These are phyloP conservation scores for Ogataea saltuana DNA, from an alignment of 805 yeast genomes.

Conservation along the genomic window DNA sequence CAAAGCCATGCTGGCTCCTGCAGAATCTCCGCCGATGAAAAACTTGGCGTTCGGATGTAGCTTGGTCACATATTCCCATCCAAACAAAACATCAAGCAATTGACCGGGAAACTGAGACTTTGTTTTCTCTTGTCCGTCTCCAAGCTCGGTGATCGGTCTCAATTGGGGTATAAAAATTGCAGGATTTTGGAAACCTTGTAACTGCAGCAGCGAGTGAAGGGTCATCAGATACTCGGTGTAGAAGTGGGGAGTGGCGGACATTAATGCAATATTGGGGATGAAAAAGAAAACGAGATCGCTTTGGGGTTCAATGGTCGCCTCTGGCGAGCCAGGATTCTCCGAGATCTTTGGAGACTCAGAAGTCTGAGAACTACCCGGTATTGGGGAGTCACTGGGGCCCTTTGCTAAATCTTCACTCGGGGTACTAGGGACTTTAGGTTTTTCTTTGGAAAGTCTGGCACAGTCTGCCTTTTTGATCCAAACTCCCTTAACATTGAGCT, in stretches of 20 bases:
- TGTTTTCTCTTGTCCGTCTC: constrained; percentile 10
- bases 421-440: background rate
- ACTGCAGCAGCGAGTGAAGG: constrained; percentile 41
- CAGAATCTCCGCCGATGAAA: constrained; percentile 47
- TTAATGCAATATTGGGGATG: constrained; percentile 45
- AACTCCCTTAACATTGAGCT: constrained; percentile 18
- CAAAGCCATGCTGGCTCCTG: constrained; percentile 47
- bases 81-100: constrained; percentile 27
- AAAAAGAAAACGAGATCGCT: constrained; percentile 46
- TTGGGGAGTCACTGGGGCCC: background rate
- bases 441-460: constrained; percentile 1
- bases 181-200: constrained; percentile 53
- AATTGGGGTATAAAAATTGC: constrained; percentile 42
- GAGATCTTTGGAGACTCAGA: background rate
- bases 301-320: constrained; percentile 31
- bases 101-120: constrained; percentile 30
- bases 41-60: constrained; percentile 31
- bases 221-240: constrained; percentile 47
- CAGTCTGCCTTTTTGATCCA: constrained; percentile 29
- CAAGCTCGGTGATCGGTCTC: constrained; percentile 11
- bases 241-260: constrained; percentile 39
- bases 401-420: background rate
- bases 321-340: too few relatives aligned
- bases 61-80: constrained; percentile 35
- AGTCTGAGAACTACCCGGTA: background rate